A percentile compares a stretch with the other conserved stretches of the same genome.
Evolutionary conservation across 108 stramenopile genomes (phyloP).

Genomic region (Epithemia pelagica): DNA sequence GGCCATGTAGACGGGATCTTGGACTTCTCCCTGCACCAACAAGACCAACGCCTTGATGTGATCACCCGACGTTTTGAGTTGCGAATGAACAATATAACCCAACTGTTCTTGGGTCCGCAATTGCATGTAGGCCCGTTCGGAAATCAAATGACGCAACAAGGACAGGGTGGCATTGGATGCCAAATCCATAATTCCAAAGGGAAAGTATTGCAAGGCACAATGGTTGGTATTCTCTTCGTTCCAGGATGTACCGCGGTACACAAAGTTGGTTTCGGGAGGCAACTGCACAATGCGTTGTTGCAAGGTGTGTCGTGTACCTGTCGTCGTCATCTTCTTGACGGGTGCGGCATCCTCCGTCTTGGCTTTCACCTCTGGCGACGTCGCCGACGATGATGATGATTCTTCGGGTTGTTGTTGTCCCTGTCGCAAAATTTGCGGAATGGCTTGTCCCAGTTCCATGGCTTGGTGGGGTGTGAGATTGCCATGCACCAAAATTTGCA

Average conservation of each 20-base stretch:
- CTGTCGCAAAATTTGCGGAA: conserved; percentile 7
- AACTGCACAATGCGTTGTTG: conserved; percentile 51
- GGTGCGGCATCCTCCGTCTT: no score
- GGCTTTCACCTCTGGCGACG: neutral
- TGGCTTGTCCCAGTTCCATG: conserved; percentile 21
- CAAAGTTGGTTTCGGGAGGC: conserved; percentile 11
- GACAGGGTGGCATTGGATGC: conserved; percentile 34
- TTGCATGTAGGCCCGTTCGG: conserved; percentile 79
- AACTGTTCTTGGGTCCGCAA: conserved; percentile 88
- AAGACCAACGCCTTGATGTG: conserved; percentile 52
- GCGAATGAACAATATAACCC: conserved; percentile 79
- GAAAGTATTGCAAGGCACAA: conserved; percentile 24
- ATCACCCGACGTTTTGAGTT: conserved; percentile 45
- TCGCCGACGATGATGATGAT: neutral
- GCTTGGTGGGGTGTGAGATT: conserved; percentile 54
- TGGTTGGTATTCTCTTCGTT: conserved; percentile 51
- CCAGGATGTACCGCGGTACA: conserved; percentile 37
- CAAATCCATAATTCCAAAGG: conserved; percentile 33
- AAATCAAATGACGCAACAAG: conserved; percentile 61
- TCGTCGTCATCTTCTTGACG: conserved; percentile 3
- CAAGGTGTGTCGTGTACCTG: neutral
- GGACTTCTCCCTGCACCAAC: conserved; percentile 46
- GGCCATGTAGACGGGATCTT: conserved; percentile 41
- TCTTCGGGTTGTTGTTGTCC: no score
- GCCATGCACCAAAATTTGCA: conserved; percentile 68